phyloP scores from a whole-genome alignment of 2,329 filamentous ascomycete species.

The Hymenotorrendiella dingleyae region DNA sequence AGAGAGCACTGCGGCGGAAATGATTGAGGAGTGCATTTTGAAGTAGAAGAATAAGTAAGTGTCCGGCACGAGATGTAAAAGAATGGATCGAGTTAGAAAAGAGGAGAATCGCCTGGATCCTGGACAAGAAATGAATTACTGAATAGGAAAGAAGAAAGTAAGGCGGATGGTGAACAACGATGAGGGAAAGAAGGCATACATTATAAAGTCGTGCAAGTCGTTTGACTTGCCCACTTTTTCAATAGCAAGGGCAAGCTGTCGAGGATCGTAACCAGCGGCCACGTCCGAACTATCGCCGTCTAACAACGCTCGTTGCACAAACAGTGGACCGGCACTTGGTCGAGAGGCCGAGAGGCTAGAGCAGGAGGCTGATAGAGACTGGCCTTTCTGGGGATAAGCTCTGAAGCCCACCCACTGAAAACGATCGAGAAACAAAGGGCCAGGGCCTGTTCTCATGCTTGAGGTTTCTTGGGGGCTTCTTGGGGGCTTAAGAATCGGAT shows the following conservation, averaged over 20 bases:
- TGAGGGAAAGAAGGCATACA: slow-evolving; percentile 5
- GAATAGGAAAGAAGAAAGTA: slow-evolving; percentile 16
- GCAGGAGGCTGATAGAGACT: not conserved
- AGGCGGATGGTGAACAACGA: slow-evolving; percentile 15
- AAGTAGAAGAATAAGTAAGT: slow-evolving; percentile 19
- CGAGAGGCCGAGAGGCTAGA: not conserved
- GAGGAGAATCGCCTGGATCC: slow-evolving; percentile 23
- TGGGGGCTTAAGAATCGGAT: too few species aligned
- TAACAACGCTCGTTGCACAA: slow-evolving; percentile 17
- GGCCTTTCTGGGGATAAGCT: not conserved
- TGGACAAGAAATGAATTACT: slow-evolving; percentile 17
- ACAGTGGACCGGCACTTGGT: slow-evolving; percentile 7
- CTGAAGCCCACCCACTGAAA: slow-evolving; percentile 8
- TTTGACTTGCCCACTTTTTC: slow-evolving; percentile 3
- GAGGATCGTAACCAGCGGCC: not conserved
- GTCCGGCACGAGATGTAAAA: slow-evolving; percentile 31
- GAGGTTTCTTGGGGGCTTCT: too few species aligned
- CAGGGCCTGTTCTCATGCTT: slow-evolving; percentile 1
- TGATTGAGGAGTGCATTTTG: slow-evolving; percentile 34
- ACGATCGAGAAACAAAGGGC: slow-evolving; percentile 11
- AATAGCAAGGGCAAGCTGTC: not conserved
- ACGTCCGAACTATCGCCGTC: slow-evolving; percentile 14
- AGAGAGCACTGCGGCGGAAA: slow-evolving; percentile 31
- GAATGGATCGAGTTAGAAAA: slow-evolving; percentile 25
- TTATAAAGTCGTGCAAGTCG: not conserved